Evolutionary conservation across 2,329 filamentous ascomycete genomes (phyloP).

Genomic region (Aspergillus japonicus): DNA sequence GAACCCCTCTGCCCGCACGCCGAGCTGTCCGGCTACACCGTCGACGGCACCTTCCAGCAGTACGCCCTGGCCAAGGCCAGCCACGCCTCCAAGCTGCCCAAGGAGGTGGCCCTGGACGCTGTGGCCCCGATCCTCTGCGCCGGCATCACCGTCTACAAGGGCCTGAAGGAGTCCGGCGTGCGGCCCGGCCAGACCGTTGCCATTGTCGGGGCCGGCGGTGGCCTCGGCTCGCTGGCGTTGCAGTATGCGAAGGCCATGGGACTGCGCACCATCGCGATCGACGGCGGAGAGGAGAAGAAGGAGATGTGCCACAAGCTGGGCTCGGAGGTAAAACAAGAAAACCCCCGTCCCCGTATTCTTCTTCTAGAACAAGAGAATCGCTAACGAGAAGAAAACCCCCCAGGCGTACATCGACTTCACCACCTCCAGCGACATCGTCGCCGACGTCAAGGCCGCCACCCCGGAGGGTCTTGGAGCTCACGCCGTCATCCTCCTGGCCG

Average conservation of each 20-base stretch:
- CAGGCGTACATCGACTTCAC: constrained; percentile 75
- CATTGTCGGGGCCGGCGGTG: constrained; percentile 83
- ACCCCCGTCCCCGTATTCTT: neutral
- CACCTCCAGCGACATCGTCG: constrained; percentile 72
- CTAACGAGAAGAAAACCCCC: neutral
- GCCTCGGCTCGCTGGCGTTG: constrained; percentile 73
- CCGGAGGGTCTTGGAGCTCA: constrained; percentile 80
- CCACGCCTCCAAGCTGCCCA: constrained; percentile 80
- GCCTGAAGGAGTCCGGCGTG: constrained; percentile 78
- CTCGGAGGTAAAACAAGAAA: constrained; percentile 44
- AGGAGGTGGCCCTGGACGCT: constrained; percentile 73
- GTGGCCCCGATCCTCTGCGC: constrained; percentile 82
- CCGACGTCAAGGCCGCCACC: constrained; percentile 79
- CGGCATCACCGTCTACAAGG: constrained; percentile 86
- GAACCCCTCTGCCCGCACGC: constrained; percentile 79
- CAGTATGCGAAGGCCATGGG: constrained; percentile 95
- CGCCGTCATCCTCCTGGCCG: constrained; percentile 82
- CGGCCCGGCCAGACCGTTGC: constrained; percentile 74
- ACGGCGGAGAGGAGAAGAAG: constrained; percentile 78
- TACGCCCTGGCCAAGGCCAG: constrained; percentile 85
- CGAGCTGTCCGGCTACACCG: constrained; percentile 82
- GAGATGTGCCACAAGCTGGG: constrained; percentile 67
- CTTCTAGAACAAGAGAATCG: too few species aligned
- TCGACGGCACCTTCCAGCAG: constrained; percentile 91
- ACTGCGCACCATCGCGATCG: constrained; percentile 74